Evolutionary conservation across 1,284 basidiomycete genomes (phyloP), one percentile per base, ranked within the genome.

Genomic region (Apiotrichum gracile): DNA sequence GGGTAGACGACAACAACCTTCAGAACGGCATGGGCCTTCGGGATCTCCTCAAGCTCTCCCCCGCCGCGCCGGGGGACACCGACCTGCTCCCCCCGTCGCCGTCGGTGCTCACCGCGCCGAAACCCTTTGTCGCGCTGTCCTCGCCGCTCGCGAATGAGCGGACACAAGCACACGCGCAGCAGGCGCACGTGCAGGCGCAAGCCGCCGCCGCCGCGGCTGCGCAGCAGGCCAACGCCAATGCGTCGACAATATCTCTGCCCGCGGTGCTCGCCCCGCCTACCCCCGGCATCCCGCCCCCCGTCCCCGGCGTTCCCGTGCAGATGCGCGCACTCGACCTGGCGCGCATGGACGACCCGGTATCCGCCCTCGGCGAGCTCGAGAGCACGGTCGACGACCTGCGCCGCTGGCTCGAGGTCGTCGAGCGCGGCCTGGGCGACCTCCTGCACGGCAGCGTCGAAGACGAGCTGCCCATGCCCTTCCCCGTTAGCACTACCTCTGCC

Each of bases 41-140:
- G 17, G 74, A 74, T 51, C 54, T 72, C 22, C 58, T 76, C n/a
- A 71, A 72, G 69, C 61, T 73, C 9, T 67, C 71, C 1, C 61
- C 72, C 2, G 64, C 68, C 9, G 67, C 68, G 55, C 73, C 31
- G 63, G 69, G 46, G 51, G 69, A 25, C 40, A 33, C 62, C 25
- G 88, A 91, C 64, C 75, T 90, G 19, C 74, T 88, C 19, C 87
- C 87, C 1, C 86, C 88, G 1, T 88, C 87, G 1, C 88, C 88
- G 5, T 83, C 83, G 13, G 78, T 81, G 10, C 57, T 65, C 8
- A 60, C 58, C 6, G 62, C 61, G 17, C 65, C 65, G 10, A 60
- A 63, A 35, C 62, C 61, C 13, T 72, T 69, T 10, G 74, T 80
- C 29, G 69, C 80, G 17, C 76, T 80, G 41, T 74, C 78, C 29